Evolutionary conservation across 106 monocot species (phyloP), one percentile per base, ranked within the genome.

Genomic region (Gastrodia elata): DNA sequence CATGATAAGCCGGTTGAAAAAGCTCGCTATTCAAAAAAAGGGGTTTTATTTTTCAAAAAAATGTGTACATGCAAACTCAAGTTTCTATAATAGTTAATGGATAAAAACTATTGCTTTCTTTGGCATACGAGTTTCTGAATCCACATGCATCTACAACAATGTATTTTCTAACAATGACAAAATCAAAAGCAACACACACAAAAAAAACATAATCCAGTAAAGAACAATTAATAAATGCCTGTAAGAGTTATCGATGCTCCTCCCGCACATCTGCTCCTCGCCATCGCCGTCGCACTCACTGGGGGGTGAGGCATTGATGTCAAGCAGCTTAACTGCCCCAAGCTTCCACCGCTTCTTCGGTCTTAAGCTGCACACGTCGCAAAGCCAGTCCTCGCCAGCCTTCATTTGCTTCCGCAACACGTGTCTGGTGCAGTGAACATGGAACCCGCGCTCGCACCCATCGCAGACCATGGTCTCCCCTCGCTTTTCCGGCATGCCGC

Each of bases 401-500:
- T 38, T 40, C 15, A 13, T 27, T 13, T 71, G 74, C 64, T 71
- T 71, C 68, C 73, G 38, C 33, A 65, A 33, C 67, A 77, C 59
- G 49, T 74, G 14, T 69, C 77, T 68, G 8, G 73, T 75, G 79
- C 98, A 98, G n/a, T n/a, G 68, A 39, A 93, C 27, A 70, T 93
- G 98, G 77, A 98, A 98, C 46, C 98, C 98, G n/a, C 77, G 58
- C 68, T 98, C 98, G 82, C 98, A 98, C n/a, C 84, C 84, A 71
- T 98, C 98, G 76, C 98, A 93, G 1, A 98, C 80, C 72, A 98
- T 70, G 2, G 98, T 98, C 20, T 37, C 73, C 4, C 80, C 85
- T 0, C 75, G 67, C 2, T 81, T 75, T 88, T 98, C 98, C 22
- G 80, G 71, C 64, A 40, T 71, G 35, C 84, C 83, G 71, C 98